Percentiles rank a stretch among this genome's conserved stretches.
These are phyloP conservation scores for Lizonia empirigonia DNA, from an alignment of 2,329 filamentous ascomycete species.

Conservation along the genomic window DNA sequence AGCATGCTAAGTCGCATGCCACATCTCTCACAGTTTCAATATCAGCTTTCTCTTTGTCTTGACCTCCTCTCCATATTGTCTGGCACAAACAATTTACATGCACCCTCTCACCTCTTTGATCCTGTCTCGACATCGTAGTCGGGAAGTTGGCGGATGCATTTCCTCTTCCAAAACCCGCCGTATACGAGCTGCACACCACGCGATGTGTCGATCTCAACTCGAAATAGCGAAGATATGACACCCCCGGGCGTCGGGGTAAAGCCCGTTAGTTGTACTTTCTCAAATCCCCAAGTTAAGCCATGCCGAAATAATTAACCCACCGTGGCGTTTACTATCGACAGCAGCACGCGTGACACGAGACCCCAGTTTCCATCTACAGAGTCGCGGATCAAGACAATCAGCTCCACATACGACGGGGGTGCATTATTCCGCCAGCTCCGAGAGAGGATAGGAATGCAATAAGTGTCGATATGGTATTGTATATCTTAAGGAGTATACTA, in stretches of 20 bases:
- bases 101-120: too few relatives aligned
- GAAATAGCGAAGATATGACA: slow-evolving; percentile 7
- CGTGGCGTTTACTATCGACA: slow-evolving; percentile 10
- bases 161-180: not conserved
- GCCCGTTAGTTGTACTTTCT: too few relatives aligned
- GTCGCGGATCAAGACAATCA: not conserved
- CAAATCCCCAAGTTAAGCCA: too few relatives aligned
- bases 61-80: too few relatives aligned
- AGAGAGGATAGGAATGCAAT: too few relatives aligned
- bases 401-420: not conserved
- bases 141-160: slow-evolving; percentile 34
- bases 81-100: too few relatives aligned
- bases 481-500: too few relatives aligned
- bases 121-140: not conserved
- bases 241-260: slow-evolving; percentile 12
- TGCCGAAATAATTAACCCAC: slow-evolving; percentile 13
- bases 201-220: not conserved
- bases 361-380: slow-evolving; percentile 18
- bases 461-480: too few relatives aligned
- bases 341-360: slow-evolving; percentile 19
- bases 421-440: not conserved
- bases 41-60: too few relatives aligned
- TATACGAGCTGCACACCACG: slow-evolving; percentile 10
- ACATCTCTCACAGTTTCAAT: too few relatives aligned
- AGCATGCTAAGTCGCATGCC: too few relatives aligned